These are phyloP conservation scores for Scenedesmus sp. DNA, from an alignment of 163 green algal genomes.

Conservation along the genomic window DNA sequence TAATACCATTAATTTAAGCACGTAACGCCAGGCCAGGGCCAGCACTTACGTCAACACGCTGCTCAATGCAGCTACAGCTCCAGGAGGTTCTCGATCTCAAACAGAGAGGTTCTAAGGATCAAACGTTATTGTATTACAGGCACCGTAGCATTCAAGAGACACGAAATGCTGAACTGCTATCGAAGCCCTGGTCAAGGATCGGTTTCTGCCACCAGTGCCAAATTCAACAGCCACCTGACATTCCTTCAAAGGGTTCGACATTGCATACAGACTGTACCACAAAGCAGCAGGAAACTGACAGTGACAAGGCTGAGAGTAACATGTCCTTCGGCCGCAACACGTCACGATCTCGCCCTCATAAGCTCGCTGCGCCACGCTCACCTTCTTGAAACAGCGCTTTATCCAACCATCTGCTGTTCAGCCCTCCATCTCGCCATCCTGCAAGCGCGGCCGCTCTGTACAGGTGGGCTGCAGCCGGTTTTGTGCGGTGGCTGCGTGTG, in stretches of 20 bases:
- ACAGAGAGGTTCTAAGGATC: neutral
- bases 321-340: neutral
- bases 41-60: neutral
- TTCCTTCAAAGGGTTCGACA: neutral
- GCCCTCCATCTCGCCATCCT: neutral
- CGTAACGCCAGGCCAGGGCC: neutral
- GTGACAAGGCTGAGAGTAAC: neutral
- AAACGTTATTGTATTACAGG: neutral
- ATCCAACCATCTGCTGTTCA: neutral
- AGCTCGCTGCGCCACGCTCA: neutral
- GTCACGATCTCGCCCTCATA: neutral
- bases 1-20: neutral
- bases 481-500: neutral
- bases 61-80: slow-evolving; percentile 1
- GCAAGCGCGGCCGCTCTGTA: neutral
- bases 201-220: neutral
- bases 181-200: neutral
- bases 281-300: neutral
- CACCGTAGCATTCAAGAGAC: neutral
- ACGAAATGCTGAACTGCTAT: neutral
- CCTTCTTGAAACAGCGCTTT: neutral
- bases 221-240: neutral
- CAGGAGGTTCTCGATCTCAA: neutral
- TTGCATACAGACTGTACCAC: neutral
- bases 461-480: neutral